These are phyloP conservation scores for Calonectria honghensis DNA, from an alignment of 2,329 filamentous ascomycete genomes.

Conservation along the genomic window DNA sequence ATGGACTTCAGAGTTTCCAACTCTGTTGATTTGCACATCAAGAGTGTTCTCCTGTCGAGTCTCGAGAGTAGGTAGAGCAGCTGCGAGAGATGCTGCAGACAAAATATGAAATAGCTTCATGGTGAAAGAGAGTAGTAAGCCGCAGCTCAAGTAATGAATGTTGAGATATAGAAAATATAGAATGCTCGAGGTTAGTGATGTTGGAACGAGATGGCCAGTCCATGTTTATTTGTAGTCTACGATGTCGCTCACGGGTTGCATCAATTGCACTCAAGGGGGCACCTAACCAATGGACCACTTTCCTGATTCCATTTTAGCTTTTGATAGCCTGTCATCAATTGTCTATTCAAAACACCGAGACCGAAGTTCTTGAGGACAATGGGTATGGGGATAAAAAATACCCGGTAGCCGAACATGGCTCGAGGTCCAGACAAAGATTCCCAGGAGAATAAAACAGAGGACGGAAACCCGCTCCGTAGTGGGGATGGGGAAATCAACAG, in stretches of 20 bases:
- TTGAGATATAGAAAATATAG: background rate
- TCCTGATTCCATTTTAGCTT: slow-evolving; percentile 19
- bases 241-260: background rate
- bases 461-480: background rate
- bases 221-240: background rate
- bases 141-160: background rate
- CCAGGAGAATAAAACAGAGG: background rate
- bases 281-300: background rate
- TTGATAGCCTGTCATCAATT: background rate
- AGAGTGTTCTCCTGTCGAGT: background rate
- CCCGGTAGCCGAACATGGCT: background rate
- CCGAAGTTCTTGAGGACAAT: background rate
- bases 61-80: slow-evolving; percentile 4
- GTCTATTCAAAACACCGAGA: slow-evolving; percentile 7
- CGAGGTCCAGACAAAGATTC: background rate
- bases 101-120: slow-evolving; percentile 13
- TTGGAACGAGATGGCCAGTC: background rate
- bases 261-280: background rate
- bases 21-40: slow-evolving; percentile 1
- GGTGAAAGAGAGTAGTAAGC: background rate
- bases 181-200: background rate
- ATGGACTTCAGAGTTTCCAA: slow-evolving; percentile 17
- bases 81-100: background rate
- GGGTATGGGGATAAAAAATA: background rate
- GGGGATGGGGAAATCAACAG: background rate